Conservation (phyloP, 495 filamentous ascomycete species). For the Penicillium angulare region DNA sequence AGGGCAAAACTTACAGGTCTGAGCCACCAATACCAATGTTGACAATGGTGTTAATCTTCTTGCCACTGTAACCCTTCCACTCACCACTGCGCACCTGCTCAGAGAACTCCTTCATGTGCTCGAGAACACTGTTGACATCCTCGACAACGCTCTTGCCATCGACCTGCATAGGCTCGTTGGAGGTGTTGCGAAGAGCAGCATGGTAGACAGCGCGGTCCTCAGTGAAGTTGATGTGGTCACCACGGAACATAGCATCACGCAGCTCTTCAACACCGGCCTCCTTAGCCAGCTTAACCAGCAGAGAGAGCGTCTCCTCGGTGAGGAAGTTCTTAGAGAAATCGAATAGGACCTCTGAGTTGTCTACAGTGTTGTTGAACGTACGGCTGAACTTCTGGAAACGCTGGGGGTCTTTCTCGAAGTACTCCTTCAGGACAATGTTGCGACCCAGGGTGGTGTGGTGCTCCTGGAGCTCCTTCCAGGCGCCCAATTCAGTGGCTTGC, state of each 20-base stretch:
- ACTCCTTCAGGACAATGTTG: conserved; percentile 87
- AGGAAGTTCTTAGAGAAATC: conserved; percentile 99
- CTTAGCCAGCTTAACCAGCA: conserved; percentile 84
- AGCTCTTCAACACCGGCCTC: conserved; percentile 89
- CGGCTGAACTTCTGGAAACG: conserved; percentile 90
- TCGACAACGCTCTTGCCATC: conserved; percentile 95
- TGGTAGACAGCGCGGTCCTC: conserved; percentile 97
- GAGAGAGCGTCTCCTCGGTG: conserved; percentile 83
- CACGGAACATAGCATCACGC: conserved; percentile 93
- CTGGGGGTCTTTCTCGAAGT: conserved; percentile 82
- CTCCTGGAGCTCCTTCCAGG: conserved; percentile 85
- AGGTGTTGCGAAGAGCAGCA: conserved; percentile 84
- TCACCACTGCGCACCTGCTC: conserved; percentile 90
- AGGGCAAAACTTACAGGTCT: conserved; percentile 70
- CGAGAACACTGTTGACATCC: conserved; percentile 84
- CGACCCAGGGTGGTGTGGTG: conserved; percentile 83
- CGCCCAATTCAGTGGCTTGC: conserved; percentile 75
- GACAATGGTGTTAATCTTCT: conserved; percentile 93
- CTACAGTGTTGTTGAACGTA: conserved; percentile 75
- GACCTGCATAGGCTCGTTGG: conserved; percentile 83
- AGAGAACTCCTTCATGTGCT: conserved; percentile 97
- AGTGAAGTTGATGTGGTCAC: conserved; percentile 98
- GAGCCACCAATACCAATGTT: conserved; percentile 98
- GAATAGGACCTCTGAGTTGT: conserved; percentile 83
- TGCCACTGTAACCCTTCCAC: conserved; percentile 99